phyloP scores from a whole-genome alignment of 2,329 filamentous ascomycete genomes.

The Talaromyces verruculosus region DNA sequence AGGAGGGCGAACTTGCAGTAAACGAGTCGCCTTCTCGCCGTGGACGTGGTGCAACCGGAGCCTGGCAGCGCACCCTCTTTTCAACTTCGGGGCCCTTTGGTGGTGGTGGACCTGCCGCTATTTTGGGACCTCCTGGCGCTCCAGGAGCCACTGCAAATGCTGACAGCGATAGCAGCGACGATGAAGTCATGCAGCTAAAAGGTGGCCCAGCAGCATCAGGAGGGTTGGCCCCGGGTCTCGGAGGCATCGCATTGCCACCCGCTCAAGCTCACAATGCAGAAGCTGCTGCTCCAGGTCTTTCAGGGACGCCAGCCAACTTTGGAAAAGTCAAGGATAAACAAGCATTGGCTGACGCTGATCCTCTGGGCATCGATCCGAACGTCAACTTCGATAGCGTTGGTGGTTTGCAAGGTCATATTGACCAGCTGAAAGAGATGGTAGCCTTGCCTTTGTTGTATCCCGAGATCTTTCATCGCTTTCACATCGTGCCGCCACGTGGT shows the following conservation, averaged over 20 bases:
- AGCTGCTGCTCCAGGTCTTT: conserved; percentile 53
- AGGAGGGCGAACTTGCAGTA: conserved; percentile 58
- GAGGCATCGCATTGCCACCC: conserved; percentile 54
- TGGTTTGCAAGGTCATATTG: conserved; percentile 88
- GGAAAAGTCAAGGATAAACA: conserved; percentile 94
- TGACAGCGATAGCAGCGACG: conserved; percentile 96
- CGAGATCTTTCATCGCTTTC: conserved; percentile 86
- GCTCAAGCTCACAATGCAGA: conserved; percentile 59
- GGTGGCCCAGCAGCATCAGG: conserved; percentile 60
- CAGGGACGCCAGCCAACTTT: conserved; percentile 73
- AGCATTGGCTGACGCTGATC: conserved; percentile 87
- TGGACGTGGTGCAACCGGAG: conserved; percentile 58
- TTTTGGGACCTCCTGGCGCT: conserved; percentile 70
- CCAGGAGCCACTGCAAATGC: conserved; percentile 71
- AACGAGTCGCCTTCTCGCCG: conserved; percentile 68
- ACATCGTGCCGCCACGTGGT: conserved; percentile 89
- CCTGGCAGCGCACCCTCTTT: conserved; percentile 79
- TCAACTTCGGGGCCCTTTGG: conserved; percentile 93
- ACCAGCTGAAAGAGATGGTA: conserved; percentile 98
- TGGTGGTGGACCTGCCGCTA: conserved; percentile 68
- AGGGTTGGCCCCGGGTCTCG: conserved; percentile 56
- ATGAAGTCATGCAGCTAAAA: conserved; percentile 67
- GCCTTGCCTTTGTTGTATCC: conserved; percentile 90
- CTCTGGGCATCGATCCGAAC: conserved; percentile 85
- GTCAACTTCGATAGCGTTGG: conserved; percentile 95